Base-by-base conservation (phyloP, 2,329 filamentous ascomycete species). In the Sarocladiaceae sp. region DNA sequence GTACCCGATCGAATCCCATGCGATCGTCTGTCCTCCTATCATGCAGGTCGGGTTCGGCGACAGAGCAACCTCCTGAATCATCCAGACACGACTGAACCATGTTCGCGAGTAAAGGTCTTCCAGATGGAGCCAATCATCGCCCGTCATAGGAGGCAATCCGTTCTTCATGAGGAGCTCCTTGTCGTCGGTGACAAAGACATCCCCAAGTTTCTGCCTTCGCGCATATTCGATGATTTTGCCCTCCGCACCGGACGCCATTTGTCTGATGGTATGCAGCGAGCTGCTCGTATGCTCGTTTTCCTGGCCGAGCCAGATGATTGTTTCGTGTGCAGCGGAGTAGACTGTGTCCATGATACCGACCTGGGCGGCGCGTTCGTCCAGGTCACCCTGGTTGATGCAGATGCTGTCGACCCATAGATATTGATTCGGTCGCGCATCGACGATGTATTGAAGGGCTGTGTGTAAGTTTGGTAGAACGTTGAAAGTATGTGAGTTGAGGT, bases 1-100 rank as follows among this genome's bases (percentile, higher is more conserved):
- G 15, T 53, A 43, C 5, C 51, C 52, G 15, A 54, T 20, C 13
- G 33, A 29, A 9, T 51, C 48, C 51, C 51, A 54, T 10, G 51
- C 45, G 3, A 53, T 35, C 3, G 44, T 42, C 18, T 53, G 45
- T 3, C 16, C 16, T 1, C 57, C 55, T 13, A 57, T 49, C 16
- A 58, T 39, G 7, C 58, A 48, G 3, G 48, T 48, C 1, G 55
- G 47, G 3, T 47, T 43, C 4, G 18, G 20, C 4, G 55, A 53
- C 3, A 59, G 40, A 10, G 53, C 54, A 3, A 54, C 51, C 43
- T 59, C 57, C 26, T 59, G 57, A 19, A 59, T 47, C 44, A 55
- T 54, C 58, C 58, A 60, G 15, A 57, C 52, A 2, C 58, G 53
- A 4, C 48, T 33, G 44, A 59, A 58, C 55, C 58, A 60, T 2